phyloP scores from a whole-genome alignment of 2,329 filamentous ascomycete genomes.

The Diaporthe citri region DNA sequence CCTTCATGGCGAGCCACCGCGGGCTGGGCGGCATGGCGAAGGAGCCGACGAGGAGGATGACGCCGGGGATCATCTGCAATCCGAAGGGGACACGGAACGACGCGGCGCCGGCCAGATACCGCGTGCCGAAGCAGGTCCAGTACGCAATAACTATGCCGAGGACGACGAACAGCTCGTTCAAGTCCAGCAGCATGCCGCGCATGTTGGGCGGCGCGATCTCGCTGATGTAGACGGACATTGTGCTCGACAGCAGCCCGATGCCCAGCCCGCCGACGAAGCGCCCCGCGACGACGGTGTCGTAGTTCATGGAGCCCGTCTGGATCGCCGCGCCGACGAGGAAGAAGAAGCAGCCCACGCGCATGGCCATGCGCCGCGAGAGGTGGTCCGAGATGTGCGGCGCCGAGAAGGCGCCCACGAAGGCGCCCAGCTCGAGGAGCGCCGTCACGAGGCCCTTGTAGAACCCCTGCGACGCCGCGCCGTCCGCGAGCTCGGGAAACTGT shows the following conservation, averaged over 20 bases:
- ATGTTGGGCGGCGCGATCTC: conserved; percentile 48
- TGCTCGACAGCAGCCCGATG: conserved; percentile 64
- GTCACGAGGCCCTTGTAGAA: conserved; percentile 44
- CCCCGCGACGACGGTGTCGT: conserved; percentile 63
- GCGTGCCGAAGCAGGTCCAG: conserved; percentile 46
- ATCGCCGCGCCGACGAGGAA: conserved; percentile 68
- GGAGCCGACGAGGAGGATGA: conserved; percentile 52
- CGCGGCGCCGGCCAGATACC: conserved; percentile 46
- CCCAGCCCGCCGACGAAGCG: conserved; percentile 68
- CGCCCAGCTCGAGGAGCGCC: conserved; percentile 66
- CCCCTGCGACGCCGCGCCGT: conserved; percentile 20
- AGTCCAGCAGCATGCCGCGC: conserved; percentile 48
- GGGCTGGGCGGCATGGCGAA: conserved; percentile 66
- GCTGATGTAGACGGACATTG: conserved; percentile 48
- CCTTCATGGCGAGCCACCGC: conserved; percentile 62
- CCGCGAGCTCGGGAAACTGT: conserved; percentile 27
- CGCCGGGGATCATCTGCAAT: conserved; percentile 52
- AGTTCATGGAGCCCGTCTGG: conserved; percentile 62
- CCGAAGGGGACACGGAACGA: conserved; percentile 57
- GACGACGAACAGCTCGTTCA: conserved; percentile 49
- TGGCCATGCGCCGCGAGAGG: conserved; percentile 65
- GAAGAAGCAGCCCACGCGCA: conserved; percentile 62
- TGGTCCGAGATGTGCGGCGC: conserved; percentile 66
- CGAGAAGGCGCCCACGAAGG: conserved; percentile 67
- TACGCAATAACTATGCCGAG: conserved; percentile 49